Evolutionary conservation across 345 rosid species (phyloP).

Genomic region (Eucalyptus regnans): DNA sequence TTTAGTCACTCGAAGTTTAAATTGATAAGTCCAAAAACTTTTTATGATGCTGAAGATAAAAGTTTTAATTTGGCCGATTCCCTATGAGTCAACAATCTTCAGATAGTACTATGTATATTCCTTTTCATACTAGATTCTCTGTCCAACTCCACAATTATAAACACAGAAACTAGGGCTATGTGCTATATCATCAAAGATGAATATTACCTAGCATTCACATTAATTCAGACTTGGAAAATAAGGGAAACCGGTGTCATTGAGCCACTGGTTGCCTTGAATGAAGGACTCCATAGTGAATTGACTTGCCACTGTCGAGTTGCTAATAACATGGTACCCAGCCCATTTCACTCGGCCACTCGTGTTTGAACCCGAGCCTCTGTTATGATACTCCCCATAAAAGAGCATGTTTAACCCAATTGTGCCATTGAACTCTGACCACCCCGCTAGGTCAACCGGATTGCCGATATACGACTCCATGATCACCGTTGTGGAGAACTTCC

Average conservation of each 20-base stretch:
- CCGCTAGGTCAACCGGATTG: slow-evolving; percentile 45
- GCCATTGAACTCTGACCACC: slow-evolving; percentile 60
- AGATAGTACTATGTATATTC: too few relatives aligned
- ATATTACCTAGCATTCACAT: too few relatives aligned
- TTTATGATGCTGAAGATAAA: too few relatives aligned
- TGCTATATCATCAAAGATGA: too few relatives aligned
- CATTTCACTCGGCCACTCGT: slow-evolving; percentile 52
- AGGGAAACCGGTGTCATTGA: slow-evolving; percentile 41
- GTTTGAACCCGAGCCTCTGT: slow-evolving; percentile 53
- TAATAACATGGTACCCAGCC: slow-evolving; percentile 47
- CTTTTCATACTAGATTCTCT: too few relatives aligned
- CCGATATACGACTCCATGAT: slow-evolving; percentile 30
- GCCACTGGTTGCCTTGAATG: slow-evolving; percentile 50
- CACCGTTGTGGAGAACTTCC: slow-evolving; percentile 53
- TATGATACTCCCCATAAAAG: slow-evolving; percentile 67
- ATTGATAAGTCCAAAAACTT: too few relatives aligned
- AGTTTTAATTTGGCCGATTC: too few relatives aligned
- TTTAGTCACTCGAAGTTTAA: too few relatives aligned
- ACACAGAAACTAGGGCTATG: too few relatives aligned
- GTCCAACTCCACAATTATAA: too few relatives aligned
- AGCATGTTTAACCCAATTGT: slow-evolving; percentile 34
- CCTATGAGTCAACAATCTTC: too few relatives aligned
- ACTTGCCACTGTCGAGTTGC: slow-evolving; percentile 28
- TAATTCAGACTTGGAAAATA: slow-evolving; percentile 9
- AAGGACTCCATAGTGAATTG: slow-evolving; percentile 47